Conservation (phyloP, 371 early-diverging fungal genomes). For the Mucor racemosus region DNA sequence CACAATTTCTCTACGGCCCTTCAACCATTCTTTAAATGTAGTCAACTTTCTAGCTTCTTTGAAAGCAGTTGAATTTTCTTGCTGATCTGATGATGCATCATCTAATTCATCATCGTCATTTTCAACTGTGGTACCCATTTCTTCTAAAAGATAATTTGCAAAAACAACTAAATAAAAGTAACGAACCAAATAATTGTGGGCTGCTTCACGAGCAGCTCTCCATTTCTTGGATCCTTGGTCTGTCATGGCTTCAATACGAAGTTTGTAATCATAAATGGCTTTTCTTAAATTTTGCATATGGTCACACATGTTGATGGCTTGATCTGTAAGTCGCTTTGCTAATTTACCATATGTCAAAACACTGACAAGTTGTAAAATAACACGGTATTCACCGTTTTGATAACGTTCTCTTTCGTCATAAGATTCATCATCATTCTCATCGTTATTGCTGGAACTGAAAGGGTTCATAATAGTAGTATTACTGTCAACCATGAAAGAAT, state of each 20-base stretch:
- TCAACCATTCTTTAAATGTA: conserved; percentile 58
- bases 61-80: conserved; percentile 20
- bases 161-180: conserved; percentile 77
- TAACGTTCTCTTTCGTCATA: conserved; percentile 55
- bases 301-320: conserved; percentile 72
- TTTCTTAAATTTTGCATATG: conserved; percentile 80
- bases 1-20: conserved; percentile 56
- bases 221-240: conserved; percentile 55
- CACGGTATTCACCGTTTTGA: conserved; percentile 66
- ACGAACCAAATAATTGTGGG: conserved; percentile 67
- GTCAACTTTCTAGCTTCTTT: conserved; percentile 47
- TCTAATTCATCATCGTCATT: conserved; percentile 6
- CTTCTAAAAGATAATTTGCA: conserved; percentile 74
- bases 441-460: conserved; percentile 21
- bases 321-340: conserved; percentile 74
- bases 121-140: conserved; percentile 32
- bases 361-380: conserved; percentile 70
- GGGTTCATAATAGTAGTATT: not conserved
- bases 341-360: conserved; percentile 70
- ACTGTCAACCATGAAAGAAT: conserved; percentile 34
- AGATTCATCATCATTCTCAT: conserved; percentile 47
- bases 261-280: conserved; percentile 71
- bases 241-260: conserved; percentile 60
- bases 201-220: conserved; percentile 48
- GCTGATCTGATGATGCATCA: conserved; percentile 3